Base-by-base conservation (phyloP, 2,329 filamentous ascomycete genomes). In the Plenodomus biglobosus region DNA sequence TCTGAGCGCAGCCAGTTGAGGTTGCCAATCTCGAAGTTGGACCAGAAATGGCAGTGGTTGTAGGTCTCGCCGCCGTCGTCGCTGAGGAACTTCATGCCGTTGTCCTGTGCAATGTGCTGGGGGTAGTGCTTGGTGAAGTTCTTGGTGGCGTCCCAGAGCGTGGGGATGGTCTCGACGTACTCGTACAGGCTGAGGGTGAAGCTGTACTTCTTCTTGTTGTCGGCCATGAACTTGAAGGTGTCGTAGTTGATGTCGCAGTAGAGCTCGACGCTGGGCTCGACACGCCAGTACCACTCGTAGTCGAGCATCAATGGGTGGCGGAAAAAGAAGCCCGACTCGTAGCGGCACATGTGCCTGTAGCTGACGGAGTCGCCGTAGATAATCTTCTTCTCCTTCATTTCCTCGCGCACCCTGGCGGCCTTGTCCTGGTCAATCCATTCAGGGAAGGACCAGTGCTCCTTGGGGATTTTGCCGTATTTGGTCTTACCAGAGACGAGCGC, bases 281-380 rank as follows among this genome's bases (percentile, higher is more conserved):
- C 94, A 61, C 95, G 90, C 94, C 94, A 99, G 82, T 99, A 99
- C 84, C 90, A 99, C 70, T 99, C 94, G 75, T 95, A 99, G 72
- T 97, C 91, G 73, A 89, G 76, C 89, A 99, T 92, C 60, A 96
- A 77, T 22, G 85, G 83, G 73, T 99, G 94, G 53, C 88, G 90
- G 84, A 97, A 99, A 82, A 99, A 99, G 81, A 99, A 99, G 34
- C 94, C 94, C 7, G 92, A 97, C 76, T 99, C 94, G 71, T 96
- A 99, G 57, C 94, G 90, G 76, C 94, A 99, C 94, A 99, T 99
- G 80, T 99, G 95, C 56, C 94, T 86, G 79, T 99, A 99, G 77
- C 90, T 95, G 76, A 95, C 77, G 10, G 91, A 96, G 74, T 97
- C 94, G 52, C 94, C 94, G 71, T 99, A 99, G 75, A 99, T 99